Base-by-base conservation (phyloP, 805 yeast species). In the Saccharomycopsis olivae region DNA sequence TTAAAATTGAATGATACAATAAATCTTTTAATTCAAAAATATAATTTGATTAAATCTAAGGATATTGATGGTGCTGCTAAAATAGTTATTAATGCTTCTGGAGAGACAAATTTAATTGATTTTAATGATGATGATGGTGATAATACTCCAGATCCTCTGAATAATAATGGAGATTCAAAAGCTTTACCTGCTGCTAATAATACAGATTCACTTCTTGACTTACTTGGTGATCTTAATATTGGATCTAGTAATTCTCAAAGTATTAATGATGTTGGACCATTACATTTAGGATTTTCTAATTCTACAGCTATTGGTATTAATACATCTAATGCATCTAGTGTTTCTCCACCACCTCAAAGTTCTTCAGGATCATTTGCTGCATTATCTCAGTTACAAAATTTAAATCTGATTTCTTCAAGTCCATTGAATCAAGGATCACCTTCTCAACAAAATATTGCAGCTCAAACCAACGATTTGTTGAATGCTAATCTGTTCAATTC, bases 1-100 rank as follows among this genome's bases (percentile, higher is more conserved):
- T 64, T 84, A 38, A 66, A 65, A 27, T 65, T 92, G 42, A 84
- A 85, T 57, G 95, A 85, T 55, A 71, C 71, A 40, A 78, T 88
- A 47, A 79, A 84, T 55, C 65, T 71, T 4, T 69, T 86, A 38
- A 58, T 86, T 38, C 66, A 68, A 31, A 85, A 83, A 59, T 85
- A 73, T 60, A 72, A 69, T 33, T 63, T 75, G 17, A 64, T 86
- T 53, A 76, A 75, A 53, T 59, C 66, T 20, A 94, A 95, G 24
- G 74, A 82, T 47, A 53, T 66, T 14, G 64, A 61, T 10, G 71
- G 65, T 39, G 87, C 88, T 11, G 51, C 62, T 3, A 53, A 59
- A 30, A 62, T 69, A 18, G 58, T 69, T 38, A 73, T 73, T 16
- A 53, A 64, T n/a, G 44, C 55, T 15, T 43, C 57, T 20, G 58